Base-by-base conservation (phyloP, 2,329 filamentous ascomycete species). In the Elsinoe perseae region DNA sequence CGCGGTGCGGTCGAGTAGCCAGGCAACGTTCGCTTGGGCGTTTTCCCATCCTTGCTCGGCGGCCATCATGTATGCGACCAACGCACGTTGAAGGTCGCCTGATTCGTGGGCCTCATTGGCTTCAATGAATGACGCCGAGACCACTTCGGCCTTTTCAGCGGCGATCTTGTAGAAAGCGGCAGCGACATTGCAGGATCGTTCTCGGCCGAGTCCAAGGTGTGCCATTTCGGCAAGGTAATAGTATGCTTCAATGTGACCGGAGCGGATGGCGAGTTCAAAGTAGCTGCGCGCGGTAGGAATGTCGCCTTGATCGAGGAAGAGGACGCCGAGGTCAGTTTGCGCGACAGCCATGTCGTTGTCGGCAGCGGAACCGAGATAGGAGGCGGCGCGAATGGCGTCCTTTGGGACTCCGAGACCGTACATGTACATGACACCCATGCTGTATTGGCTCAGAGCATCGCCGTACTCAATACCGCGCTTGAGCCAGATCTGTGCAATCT, bases 151-250 rank as follows among this genome's bases (percentile, higher is more conserved):
- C 70, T 95, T 95, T 70, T 91, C 85, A 48, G 89, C 82, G 54
- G 97, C 84, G 65, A 97, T 91, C 67, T 85, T 89, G 66, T 95
- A 96, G 68, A 93, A 95, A 10, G 80, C 80, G 40, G 89, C 79
- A 1, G 91, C 89, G 57, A 88, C 78, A 6, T 78, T 79, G 65
- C 91, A 96, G 10, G 86, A 85, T 62, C 84, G 84, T 61, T 95
- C 88, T 32, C 87, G 80, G 4, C 88, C 89, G 27, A 95, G 80
- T 0, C 88, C 90, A 60, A 88, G 81, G 63, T 91, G 82, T 21
- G 84, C 85, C 75, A 95, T 83, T 71, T 96, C 91, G 1, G 89
- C 91, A 3, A 96, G 81, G 68, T 95, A 95, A 72, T 95, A 96
- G 67, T 88, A 89, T 0, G 90, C 87, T 70, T 95, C 90, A 60